Base-by-base conservation (phyloP, 495 filamentous ascomycete species). In the Hyaloscypha hepaticicola region DNA sequence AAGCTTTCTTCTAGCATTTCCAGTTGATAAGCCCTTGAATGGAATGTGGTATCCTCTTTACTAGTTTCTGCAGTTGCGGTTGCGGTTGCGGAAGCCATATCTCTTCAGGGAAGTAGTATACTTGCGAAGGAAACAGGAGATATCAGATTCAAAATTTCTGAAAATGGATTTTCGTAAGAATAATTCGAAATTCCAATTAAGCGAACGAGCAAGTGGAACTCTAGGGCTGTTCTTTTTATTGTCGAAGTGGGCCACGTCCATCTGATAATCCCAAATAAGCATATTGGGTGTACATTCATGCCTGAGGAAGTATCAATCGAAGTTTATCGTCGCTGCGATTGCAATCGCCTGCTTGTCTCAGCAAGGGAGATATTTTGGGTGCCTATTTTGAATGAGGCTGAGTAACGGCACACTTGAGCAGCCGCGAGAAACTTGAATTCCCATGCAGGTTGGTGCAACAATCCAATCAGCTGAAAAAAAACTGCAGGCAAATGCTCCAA, bases 1-100 rank as follows among this genome's bases (percentile, higher is more conserved):
- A 62, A 26, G 48, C 60, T 55, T 29, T 62, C 48, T 22, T 62
- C 60, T 38, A 62, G 21, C 60, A 62, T 62, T 27, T 62, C 60
- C 28, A 55, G 1, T 25, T 62, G 60, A 26, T 55, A 62, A 2
- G 48, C 60, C 34, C 60, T 62, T 33, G 60, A 53, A 19, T 62
- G 12, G 12, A 53, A 16, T 25, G 24, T 28, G 7, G 3, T 24
- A 34, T 34, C 19, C 51, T 45, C 1, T 4, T 19, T 45, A 45
- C 38, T 45, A 2, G 7, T 19, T 45, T 45, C 12, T 45, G 19
- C 4, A 11, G 38, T 16, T 4, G 5, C 2, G 3, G 38, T 45
- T 45, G 60, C 29, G 14, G 22, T 29, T 50, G 38, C 48, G 41
- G 38, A 60, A 22, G 58, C 38, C 38, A 45, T 45, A 16, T 33